Evolutionary conservation across 768 basidiomycete species (phyloP), one percentile per base, ranked within the genome.

Genomic region (Nidularia pulvinata): DNA sequence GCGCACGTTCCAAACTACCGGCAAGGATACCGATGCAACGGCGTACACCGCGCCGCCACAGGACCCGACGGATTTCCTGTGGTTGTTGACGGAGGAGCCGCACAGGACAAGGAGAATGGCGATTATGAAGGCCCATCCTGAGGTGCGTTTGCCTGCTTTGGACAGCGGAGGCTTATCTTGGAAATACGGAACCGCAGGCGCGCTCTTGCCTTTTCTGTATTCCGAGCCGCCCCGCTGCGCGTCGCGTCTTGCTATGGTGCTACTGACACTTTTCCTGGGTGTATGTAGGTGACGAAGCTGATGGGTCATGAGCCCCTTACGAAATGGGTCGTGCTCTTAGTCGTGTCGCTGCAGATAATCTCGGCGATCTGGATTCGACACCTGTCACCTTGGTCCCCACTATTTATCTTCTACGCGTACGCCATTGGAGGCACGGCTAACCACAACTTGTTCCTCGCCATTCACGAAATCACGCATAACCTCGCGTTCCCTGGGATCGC

Each of bases 391-490:
- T 67, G 86, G 48, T 93, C 91, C 2, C 81, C 78, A 19, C 61
- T 75, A 47, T 98, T 97, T 71, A 63, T 98, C 53, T 57, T 88
- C 54, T 76, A 77, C 10, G 93, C 96, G 1, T 98, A 98, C 66
- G 77, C 72, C 11, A 80, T 98, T 48, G 97, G 97, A 1, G 97
- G 94, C 3, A 98, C 96, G 1, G 89, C 90, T 6, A 99, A 98
- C 71, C 97, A 99, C 68, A 99, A 98, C 68, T 80, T 96, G 37
- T 99, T 99, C 72, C 83, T 99, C 47, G 94, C 97, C 43, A 97
- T 99, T 51, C 97, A 99, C 66, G 97, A 99, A 65, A 97, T 99
- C 56, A 97, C 95, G 2, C 97, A 99, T 69, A 98, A 98, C 67
- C 81, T 99, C 30, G 97, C 94, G 1, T 98, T 98, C 75, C 82